Conservation (phyloP, 768 basidiomycete species). For the Sutorius australiensis region DNA sequence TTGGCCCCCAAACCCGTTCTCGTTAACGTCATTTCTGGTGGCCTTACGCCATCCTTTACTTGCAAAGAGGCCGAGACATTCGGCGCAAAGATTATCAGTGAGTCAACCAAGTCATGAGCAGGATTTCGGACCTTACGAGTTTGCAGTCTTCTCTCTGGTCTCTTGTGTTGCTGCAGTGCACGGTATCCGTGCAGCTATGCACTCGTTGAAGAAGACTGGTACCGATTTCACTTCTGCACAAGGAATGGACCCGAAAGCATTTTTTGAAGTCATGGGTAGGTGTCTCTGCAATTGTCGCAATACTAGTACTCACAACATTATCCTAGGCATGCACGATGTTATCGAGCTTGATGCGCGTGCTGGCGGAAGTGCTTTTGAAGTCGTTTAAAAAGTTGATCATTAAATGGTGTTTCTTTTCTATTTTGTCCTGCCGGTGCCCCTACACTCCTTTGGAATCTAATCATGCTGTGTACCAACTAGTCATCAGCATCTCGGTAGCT, state of each 20-base stretch:
- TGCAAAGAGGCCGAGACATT: conserved; percentile 60
- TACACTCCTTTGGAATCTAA: conserved; percentile 1
- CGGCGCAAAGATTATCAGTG: conserved; percentile 78
- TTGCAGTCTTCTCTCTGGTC: conserved; percentile 67
- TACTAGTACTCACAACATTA: not conserved
- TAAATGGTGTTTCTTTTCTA: not conserved
- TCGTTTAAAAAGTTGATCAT: conserved; percentile 37
- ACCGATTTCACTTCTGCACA: conserved; percentile 59
- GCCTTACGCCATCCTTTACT: conserved; percentile 72
- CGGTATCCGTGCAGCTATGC: conserved; percentile 75
- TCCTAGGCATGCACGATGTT: conserved; percentile 49
- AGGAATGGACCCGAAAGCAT: conserved; percentile 75
- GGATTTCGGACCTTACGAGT: not conserved
- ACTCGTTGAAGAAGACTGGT: conserved; percentile 69
- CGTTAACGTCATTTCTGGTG: conserved; percentile 77
- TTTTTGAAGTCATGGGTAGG: conserved; percentile 76
- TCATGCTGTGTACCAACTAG: conserved; percentile 21
- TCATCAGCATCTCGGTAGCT: conserved; percentile 11
- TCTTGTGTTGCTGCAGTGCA: conserved; percentile 76
- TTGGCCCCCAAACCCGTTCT: conserved; percentile 74
- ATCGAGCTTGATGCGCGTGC: conserved; percentile 52
- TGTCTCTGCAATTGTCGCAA: not conserved
- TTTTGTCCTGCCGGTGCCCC: not conserved
- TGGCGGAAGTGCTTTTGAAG: conserved; percentile 56
- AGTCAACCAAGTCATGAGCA: conserved; percentile 21